A percentile compares a stretch with the other conserved stretches of the same genome.
Conservation (phyloP, 2,329 filamentous ascomycete species). For the Penicillium sclerotigenum region DNA sequence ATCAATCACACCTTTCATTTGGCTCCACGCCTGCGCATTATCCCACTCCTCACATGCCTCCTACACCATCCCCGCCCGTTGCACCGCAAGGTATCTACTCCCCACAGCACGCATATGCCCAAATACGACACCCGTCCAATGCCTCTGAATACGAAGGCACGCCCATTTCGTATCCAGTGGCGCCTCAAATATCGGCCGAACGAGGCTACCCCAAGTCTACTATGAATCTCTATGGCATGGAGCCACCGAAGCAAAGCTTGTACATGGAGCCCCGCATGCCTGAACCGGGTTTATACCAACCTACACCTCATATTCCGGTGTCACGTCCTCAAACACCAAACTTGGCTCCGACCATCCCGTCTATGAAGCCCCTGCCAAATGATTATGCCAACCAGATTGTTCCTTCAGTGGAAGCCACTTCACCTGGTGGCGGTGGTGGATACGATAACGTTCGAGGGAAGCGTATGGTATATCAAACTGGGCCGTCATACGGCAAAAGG, state of each 20-base stretch:
- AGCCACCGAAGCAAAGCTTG: slow-evolving; percentile 25
- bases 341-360: slow-evolving; percentile 31
- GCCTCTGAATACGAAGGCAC: slow-evolving; percentile 33
- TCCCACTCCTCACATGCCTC: slow-evolving; percentile 41
- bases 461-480: slow-evolving; percentile 34
- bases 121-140: slow-evolving; percentile 34
- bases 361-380: slow-evolving; percentile 34
- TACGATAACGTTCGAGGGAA: slow-evolving; percentile 27
- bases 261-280: slow-evolving; percentile 40
- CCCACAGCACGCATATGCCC: slow-evolving; percentile 35
- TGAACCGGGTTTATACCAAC: slow-evolving; percentile 41
- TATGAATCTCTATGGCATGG: slow-evolving; percentile 31
- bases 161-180: slow-evolving; percentile 21
- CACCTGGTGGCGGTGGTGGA: slow-evolving; percentile 20
- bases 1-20: slow-evolving; percentile 44
- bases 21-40: slow-evolving; percentile 43
- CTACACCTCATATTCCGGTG: slow-evolving; percentile 30
- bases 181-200: slow-evolving; percentile 21
- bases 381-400: slow-evolving; percentile 27
- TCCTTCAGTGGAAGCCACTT: slow-evolving; percentile 22
- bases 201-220: slow-evolving; percentile 27
- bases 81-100: slow-evolving; percentile 35
- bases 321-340: slow-evolving; percentile 29
- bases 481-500: slow-evolving; percentile 31
- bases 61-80: slow-evolving; percentile 43